phyloP scores from a whole-genome alignment of 202 grass and related monocot genomes.

The Zizania palustris region DNA sequence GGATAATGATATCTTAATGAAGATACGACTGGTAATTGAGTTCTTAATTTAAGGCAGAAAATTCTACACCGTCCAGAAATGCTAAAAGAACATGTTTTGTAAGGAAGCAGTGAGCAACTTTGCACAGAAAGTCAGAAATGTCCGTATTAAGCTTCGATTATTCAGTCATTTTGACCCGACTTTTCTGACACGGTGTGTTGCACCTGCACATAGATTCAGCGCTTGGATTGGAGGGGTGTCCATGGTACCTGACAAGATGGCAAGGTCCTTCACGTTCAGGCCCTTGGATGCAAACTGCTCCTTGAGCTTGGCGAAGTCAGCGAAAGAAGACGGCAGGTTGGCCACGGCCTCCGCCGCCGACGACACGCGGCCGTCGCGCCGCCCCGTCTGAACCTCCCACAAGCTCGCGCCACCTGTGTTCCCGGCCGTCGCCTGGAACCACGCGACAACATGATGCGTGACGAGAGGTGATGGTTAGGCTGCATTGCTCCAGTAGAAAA shows the following conservation, averaged over 20 bases:
- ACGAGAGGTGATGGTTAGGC: neutral
- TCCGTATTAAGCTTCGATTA: neutral
- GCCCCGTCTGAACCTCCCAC: neutral
- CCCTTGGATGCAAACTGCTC: neutral
- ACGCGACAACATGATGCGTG: neutral
- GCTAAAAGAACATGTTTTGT: neutral
- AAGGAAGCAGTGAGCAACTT: neutral
- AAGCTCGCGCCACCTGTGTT: neutral
- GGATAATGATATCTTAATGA: constrained; percentile 7
- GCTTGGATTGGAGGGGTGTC: neutral
- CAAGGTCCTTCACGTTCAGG: neutral
- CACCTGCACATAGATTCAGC: neutral
- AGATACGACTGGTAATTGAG: neutral
- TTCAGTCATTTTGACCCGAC: constrained; percentile 2
- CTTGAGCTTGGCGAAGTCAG: neutral
- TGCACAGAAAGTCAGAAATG: neutral
- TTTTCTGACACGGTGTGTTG: too few species aligned
- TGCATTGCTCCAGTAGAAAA: neutral
- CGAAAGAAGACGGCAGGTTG: neutral
- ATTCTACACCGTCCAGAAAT: neutral
- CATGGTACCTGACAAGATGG: neutral
- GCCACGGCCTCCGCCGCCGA: constrained; percentile 1
- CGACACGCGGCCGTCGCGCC: neutral
- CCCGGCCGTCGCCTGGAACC: neutral
- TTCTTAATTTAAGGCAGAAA: too few species aligned